Evolutionary conservation across 73 alveolate genomes (phyloP).

Genomic region (Paramecium bursaria): DNA sequence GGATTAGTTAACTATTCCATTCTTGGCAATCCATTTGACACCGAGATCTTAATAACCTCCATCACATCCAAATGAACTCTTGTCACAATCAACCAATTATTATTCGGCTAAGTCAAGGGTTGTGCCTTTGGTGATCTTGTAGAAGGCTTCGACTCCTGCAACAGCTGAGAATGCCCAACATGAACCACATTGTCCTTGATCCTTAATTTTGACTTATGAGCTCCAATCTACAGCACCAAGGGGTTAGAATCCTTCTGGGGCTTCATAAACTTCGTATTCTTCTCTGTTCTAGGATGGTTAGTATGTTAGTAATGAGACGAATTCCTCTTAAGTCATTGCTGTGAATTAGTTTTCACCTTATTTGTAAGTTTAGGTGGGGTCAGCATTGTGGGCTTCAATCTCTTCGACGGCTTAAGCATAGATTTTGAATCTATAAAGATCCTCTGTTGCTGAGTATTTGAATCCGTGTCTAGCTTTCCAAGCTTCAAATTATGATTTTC

Average conservation of each 20-base stretch:
- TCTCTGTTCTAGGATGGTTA: not conserved
- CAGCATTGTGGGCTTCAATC: conserved; percentile 23
- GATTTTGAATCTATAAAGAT: not conserved
- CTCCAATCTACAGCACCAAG: conserved; percentile 44
- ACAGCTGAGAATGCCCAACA: conserved; percentile 79
- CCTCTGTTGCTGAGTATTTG: not conserved
- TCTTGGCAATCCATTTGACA: conserved; percentile 39
- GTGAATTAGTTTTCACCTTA: conserved; percentile 15
- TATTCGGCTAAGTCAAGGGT: conserved; percentile 69
- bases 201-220: conserved; percentile 7
- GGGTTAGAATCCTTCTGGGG: not conserved
- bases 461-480: conserved; percentile 14
- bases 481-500: conserved; percentile 16
- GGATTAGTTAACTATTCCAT: conserved; percentile 51
- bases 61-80: conserved; percentile 67
- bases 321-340: not conserved
- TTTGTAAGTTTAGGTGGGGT: not conserved
- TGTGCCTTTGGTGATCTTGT: conserved; percentile 11
- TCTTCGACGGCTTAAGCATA: not conserved
- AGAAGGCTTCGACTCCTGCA: conserved; percentile 75
- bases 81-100: conserved; percentile 74
- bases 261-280: not conserved
- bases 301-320: not conserved
- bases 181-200: conserved; percentile 73
- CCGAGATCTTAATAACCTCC: conserved; percentile 71